These are phyloP conservation scores for Solanum paucissectum DNA, from an alignment of 257 asterid genomes.

Conservation along the genomic window DNA sequence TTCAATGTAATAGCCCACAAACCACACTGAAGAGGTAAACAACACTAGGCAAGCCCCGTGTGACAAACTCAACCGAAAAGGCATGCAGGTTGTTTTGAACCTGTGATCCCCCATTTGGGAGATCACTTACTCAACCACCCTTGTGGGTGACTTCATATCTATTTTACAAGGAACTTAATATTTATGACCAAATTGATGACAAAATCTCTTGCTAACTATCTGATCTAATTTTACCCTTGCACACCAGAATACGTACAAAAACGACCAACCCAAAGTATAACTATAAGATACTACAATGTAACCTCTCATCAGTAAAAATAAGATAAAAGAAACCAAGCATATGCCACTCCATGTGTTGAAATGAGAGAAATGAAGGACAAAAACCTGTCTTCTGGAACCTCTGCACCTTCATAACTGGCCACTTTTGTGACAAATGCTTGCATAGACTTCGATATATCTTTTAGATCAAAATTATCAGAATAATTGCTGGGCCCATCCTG, in stretches of 20 bases:
- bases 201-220: not conserved
- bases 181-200: not conserved
- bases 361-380: not conserved
- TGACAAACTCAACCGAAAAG: not conserved
- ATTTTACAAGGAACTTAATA: not conserved
- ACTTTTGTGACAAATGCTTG: constrained; percentile 59
- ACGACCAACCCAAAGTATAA: not conserved
- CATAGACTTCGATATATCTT: constrained; percentile 80
- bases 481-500: constrained; percentile 30
- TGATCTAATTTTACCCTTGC: not conserved
- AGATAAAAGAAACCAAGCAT: not conserved
- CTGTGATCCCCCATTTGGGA: not conserved
- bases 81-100: not conserved
- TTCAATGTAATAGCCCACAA: not conserved
- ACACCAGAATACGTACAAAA: not conserved
- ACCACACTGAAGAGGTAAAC: not conserved
- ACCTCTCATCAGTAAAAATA: not conserved
- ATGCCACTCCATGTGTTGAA: not conserved
- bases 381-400: constrained; percentile 71
- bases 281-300: not conserved
- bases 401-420: constrained; percentile 89
- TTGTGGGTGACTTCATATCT: not conserved
- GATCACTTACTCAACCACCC: not conserved
- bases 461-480: constrained; percentile 51
- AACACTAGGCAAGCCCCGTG: not conserved